A percentile compares a stretch with the other conserved stretches of the same genome.
phyloP scores from a whole-genome alignment of 2,329 filamentous ascomycete species.

The Exophiala lecanii-corni region DNA sequence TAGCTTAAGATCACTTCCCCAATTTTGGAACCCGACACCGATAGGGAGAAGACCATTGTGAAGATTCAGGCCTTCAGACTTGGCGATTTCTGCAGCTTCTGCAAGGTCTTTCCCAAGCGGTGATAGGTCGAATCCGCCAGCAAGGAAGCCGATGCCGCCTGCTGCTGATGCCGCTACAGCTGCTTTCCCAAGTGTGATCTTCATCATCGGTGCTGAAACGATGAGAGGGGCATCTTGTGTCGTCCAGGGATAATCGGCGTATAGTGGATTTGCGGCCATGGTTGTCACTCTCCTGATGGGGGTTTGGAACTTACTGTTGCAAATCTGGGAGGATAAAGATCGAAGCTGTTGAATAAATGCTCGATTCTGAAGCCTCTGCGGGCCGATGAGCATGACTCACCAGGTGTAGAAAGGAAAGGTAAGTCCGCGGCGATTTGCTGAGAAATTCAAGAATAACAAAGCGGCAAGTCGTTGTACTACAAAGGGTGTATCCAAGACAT shows the following conservation, averaged over 20 bases:
- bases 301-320: too few relatives aligned
- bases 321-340: neutral
- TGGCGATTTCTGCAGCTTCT: slow-evolving; percentile 28
- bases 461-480: too few relatives aligned
- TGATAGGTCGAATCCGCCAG: slow-evolving; percentile 49
- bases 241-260: slow-evolving; percentile 54
- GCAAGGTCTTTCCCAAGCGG: slow-evolving; percentile 31
- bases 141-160: slow-evolving; percentile 53
- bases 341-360: too few relatives aligned
- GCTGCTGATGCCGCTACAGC: slow-evolving; percentile 57
- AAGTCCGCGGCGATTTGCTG: too few relatives aligned
- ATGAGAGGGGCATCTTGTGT: slow-evolving; percentile 49
- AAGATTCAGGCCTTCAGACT: slow-evolving; percentile 13
- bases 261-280: slow-evolving; percentile 10
- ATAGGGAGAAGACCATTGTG: slow-evolving; percentile 31
- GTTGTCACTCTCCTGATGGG: too few relatives aligned
- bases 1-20: slow-evolving; percentile 32
- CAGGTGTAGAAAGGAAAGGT: too few relatives aligned
- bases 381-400: too few relatives aligned
- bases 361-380: too few relatives aligned
- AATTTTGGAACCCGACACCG: slow-evolving; percentile 39
- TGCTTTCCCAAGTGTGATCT: slow-evolving; percentile 53
- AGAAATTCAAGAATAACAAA: too few relatives aligned
- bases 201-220: slow-evolving; percentile 63
- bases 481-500: too few relatives aligned